Percentiles rank a stretch among this genome's conserved stretches.
These are phyloP conservation scores for Penstemon barbatus DNA, from an alignment of 257 asterid genomes.

Conservation along the genomic window DNA sequence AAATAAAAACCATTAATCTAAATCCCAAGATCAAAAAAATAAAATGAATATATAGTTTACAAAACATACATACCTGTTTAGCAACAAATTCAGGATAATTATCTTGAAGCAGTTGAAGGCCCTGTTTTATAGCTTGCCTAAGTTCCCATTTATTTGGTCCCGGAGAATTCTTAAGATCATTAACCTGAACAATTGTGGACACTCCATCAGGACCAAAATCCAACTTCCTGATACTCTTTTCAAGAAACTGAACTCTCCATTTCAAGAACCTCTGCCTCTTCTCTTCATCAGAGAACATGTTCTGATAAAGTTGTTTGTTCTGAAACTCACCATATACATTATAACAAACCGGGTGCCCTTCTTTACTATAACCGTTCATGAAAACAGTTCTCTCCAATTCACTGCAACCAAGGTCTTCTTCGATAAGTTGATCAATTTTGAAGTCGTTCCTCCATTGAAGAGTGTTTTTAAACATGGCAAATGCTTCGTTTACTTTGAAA, in stretches of 20 bases:
- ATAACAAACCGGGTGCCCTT: conserved; percentile 44
- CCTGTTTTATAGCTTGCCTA: conserved; percentile 30
- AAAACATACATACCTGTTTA: conserved; percentile 32
- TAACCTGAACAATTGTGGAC: conserved; percentile 36
- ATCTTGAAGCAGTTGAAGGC: conserved; percentile 41
- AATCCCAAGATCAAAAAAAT: not conserved
- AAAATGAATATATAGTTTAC: not conserved
- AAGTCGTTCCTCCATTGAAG: conserved; percentile 37
- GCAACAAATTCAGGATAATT: conserved; percentile 49
- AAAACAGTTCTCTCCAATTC: conserved; percentile 32
- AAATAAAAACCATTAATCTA: not conserved
- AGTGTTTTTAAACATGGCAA: conserved; percentile 34
- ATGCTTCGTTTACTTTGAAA: conserved; percentile 34
- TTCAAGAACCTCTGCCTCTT: conserved; percentile 35
- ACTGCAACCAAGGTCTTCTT: conserved; percentile 16
- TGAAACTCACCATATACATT: conserved; percentile 42
- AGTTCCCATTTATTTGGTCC: conserved; percentile 37
- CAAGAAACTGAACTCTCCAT: conserved; percentile 39
- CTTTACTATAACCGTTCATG: conserved; percentile 37
- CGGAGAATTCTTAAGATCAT: conserved; percentile 41
- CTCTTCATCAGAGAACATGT: conserved; percentile 35
- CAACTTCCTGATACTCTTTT: conserved; percentile 34
- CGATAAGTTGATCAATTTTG: conserved; percentile 24
- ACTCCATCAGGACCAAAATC: conserved; percentile 35
- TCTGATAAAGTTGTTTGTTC: conserved; percentile 28